Conservation (phyloP, 2,329 filamentous ascomycete species). For the Stemphylium lycopersici region DNA sequence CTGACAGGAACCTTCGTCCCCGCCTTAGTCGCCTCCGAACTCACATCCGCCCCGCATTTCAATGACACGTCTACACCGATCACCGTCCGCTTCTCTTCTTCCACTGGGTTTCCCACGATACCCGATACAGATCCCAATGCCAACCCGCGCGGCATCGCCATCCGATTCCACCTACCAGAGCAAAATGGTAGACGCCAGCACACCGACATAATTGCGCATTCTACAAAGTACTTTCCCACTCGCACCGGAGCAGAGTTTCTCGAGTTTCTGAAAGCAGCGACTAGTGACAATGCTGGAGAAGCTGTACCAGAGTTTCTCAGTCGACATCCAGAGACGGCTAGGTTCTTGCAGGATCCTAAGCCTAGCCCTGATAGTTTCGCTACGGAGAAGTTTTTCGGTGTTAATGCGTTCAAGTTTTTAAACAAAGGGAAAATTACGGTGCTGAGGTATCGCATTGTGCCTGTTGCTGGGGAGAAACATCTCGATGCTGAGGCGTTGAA, state of each 20-base stretch:
- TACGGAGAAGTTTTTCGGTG: constrained; percentile 55
- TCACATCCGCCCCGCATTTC: constrained; percentile 59
- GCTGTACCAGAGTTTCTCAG: constrained; percentile 53
- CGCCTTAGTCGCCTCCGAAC: constrained; percentile 49
- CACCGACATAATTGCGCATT: constrained; percentile 64
- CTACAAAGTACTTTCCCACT: constrained; percentile 59
- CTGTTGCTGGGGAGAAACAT: constrained; percentile 51
- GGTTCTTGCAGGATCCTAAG: constrained; percentile 59
- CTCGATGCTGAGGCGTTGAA: constrained; percentile 50
- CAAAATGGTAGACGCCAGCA: constrained; percentile 52
- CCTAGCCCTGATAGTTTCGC: constrained; percentile 58
- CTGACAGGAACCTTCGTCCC: constrained; percentile 61
- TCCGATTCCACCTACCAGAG: constrained; percentile 58
- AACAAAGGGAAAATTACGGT: constrained; percentile 52
- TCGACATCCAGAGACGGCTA: constrained; percentile 54
- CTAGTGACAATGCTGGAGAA: constrained; percentile 36
- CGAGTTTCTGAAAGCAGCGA: constrained; percentile 53
- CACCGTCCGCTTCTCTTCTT: constrained; percentile 59
- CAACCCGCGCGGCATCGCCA: constrained; percentile 55
- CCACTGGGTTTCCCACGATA: constrained; percentile 58
- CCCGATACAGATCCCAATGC: constrained; percentile 57
- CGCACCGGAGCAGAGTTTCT: constrained; percentile 61
- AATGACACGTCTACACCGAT: constrained; percentile 53
- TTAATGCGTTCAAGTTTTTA: constrained; percentile 59
- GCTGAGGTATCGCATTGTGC: constrained; percentile 58